These are phyloP conservation scores for Artemisia argyi DNA, from an alignment of 129 eudicot genomes.

Conservation along the genomic window DNA sequence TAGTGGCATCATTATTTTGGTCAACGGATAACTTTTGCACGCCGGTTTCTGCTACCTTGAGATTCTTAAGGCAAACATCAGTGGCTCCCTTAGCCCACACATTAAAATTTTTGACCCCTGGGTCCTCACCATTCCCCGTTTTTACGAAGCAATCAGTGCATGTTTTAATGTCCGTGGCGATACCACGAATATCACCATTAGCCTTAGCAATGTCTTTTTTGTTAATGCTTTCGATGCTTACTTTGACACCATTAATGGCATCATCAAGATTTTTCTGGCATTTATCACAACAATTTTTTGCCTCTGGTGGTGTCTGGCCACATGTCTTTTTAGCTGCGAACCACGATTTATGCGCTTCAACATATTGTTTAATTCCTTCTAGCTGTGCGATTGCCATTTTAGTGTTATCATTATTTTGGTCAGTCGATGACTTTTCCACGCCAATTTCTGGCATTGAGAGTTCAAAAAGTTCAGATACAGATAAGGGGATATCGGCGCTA, in stretches of 20 bases:
- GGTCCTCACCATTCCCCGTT: background rate
- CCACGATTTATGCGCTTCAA: no score
- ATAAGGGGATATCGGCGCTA: constrained; percentile 5
- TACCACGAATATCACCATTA: background rate
- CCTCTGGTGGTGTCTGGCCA: background rate
- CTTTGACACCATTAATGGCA: background rate
- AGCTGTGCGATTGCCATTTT: no score
- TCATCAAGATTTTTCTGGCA: background rate
- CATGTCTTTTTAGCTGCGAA: no score
- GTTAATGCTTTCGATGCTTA: background rate
- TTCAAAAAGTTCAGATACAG: background rate
- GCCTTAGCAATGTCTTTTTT: background rate
- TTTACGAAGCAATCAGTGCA: background rate
- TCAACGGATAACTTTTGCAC: no score
- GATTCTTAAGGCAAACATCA: no score
- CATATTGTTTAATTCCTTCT: no score
- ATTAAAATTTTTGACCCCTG: background rate
- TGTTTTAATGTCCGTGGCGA: background rate
- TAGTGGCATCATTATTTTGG: no score
- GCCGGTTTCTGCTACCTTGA: no score
- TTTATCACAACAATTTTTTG: background rate
- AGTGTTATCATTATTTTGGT: no score
- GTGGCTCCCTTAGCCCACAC: background rate
- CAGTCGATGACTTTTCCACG: no score
- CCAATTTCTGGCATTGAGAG: background rate